Evolutionary conservation across 345 rosid species (phyloP).

Genomic region (Citrus maxima): DNA sequence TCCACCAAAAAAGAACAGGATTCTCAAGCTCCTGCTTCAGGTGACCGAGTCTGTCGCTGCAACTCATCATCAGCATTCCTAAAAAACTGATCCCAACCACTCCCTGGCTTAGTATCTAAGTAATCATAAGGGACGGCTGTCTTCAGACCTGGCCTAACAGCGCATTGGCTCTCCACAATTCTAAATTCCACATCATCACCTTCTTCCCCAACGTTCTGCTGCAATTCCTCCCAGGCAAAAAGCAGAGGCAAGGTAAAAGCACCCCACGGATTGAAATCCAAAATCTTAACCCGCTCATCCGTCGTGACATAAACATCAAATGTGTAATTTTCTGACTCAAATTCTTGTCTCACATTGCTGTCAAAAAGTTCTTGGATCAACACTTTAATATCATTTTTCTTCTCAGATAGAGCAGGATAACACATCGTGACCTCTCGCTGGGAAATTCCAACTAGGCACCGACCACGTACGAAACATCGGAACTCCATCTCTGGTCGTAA

Average conservation of each 20-base stretch:
- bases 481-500: conserved; percentile 75
- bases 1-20: not conserved
- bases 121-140: conserved; percentile 73
- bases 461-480: conserved; percentile 60
- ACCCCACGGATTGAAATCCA: conserved; percentile 92
- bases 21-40: conserved; percentile 29
- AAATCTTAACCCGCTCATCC: conserved; percentile 49
- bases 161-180: conserved; percentile 59
- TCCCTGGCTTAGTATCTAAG: conserved; percentile 56
- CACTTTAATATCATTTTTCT: conserved; percentile 31
- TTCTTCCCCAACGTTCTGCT: conserved; percentile 28
- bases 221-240: conserved; percentile 78
- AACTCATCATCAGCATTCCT: conserved; percentile 55
- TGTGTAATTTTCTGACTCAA: conserved; percentile 56
- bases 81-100: conserved; percentile 81
- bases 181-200: conserved; percentile 42
- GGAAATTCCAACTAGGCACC: conserved; percentile 58
- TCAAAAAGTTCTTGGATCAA: conserved; percentile 50
- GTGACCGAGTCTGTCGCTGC: conserved; percentile 24
- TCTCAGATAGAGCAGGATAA: conserved; percentile 52
- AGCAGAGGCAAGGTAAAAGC: conserved; percentile 69
- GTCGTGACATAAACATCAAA: conserved; percentile 66
- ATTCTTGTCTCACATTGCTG: conserved; percentile 34
- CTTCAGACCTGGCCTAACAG: conserved; percentile 61
- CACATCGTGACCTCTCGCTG: conserved; percentile 80